Conservation (phyloP, 169 alveolate species). For the Perkinsus olseni region DNA sequence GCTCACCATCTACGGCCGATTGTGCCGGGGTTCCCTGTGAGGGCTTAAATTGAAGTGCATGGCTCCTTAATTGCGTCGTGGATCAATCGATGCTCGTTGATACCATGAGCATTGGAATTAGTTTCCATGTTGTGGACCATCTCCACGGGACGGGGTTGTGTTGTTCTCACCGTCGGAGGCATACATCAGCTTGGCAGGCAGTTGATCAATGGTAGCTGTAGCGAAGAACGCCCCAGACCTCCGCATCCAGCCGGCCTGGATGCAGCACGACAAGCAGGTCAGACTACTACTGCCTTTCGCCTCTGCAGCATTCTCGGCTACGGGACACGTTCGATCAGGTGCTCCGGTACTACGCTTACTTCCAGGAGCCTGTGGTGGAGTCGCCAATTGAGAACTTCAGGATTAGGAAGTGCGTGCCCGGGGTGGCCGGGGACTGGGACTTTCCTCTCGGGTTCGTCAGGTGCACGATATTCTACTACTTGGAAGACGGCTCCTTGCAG, state of each 20-base stretch:
- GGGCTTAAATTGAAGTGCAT: no score
- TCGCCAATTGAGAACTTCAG: conserved; percentile 62
- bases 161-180: no score
- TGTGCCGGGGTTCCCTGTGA: no score
- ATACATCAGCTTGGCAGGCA: no score
- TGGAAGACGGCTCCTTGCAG: conserved; percentile 68
- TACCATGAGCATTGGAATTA: neutral
- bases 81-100: neutral
- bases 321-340: conserved; percentile 57
- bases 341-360: conserved; percentile 54
- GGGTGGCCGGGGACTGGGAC: neutral
- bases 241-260: neutral
- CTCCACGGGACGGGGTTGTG: no score
- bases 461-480: conserved; percentile 45
- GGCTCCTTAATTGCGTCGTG: neutral
- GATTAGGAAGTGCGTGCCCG: conserved; percentile 47
- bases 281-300: no score
- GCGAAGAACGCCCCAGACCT: neutral
- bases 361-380: conserved; percentile 69
- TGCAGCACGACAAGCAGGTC: conserved; percentile 21
- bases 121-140: no score
- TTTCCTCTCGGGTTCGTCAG: neutral
- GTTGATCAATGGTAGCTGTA: neutral
- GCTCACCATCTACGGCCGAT: no score
- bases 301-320: no score